phyloP scores from a whole-genome alignment of 352 stramenopile species.

The Phytophthora lateralis region DNA sequence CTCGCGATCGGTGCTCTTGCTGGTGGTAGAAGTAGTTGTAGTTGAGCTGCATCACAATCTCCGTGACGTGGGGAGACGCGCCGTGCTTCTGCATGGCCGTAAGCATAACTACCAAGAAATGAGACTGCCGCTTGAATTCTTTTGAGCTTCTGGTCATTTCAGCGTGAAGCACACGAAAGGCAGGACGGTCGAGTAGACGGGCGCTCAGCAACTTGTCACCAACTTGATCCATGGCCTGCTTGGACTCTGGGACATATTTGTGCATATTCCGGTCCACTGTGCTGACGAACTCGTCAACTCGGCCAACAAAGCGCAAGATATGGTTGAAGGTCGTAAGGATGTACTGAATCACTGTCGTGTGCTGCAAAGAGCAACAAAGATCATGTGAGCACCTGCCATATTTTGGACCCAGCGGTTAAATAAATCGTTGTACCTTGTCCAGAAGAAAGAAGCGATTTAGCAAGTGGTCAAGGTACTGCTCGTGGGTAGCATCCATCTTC shows the following conservation, averaged over 20 bases:
- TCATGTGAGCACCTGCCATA: neutral
- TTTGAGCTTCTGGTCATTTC: slow-evolving; percentile 47
- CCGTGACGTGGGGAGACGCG: slow-evolving; percentile 66
- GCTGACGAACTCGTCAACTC: slow-evolving; percentile 58
- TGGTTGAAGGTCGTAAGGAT: slow-evolving; percentile 79
- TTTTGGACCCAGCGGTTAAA: neutral
- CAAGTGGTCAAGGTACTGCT: slow-evolving; percentile 66
- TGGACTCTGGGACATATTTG: slow-evolving; percentile 36
- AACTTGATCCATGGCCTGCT: neutral
- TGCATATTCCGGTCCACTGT: slow-evolving; percentile 51
- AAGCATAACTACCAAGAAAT: slow-evolving; percentile 76
- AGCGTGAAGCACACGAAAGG: slow-evolving; percentile 34
- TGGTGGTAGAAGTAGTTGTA: slow-evolving; percentile 78
- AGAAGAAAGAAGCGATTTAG: slow-evolving; percentile 74
- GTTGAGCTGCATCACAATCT: slow-evolving; percentile 75
- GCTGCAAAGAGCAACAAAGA: slow-evolving; percentile 30
- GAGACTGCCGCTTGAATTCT: slow-evolving; percentile 69
- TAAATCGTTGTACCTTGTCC: slow-evolving; percentile 54
- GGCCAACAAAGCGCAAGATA: slow-evolving; percentile 63
- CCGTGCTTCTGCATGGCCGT: slow-evolving; percentile 76
- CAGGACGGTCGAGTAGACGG: slow-evolving; percentile 24
- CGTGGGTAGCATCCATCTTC: slow-evolving; percentile 67
- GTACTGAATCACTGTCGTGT: slow-evolving; percentile 68
- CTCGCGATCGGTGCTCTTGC: slow-evolving; percentile 29
- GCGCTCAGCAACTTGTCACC: slow-evolving; percentile 1